phyloP scores from a whole-genome alignment of 805 yeast genomes.

The Myxozyma monticola region DNA sequence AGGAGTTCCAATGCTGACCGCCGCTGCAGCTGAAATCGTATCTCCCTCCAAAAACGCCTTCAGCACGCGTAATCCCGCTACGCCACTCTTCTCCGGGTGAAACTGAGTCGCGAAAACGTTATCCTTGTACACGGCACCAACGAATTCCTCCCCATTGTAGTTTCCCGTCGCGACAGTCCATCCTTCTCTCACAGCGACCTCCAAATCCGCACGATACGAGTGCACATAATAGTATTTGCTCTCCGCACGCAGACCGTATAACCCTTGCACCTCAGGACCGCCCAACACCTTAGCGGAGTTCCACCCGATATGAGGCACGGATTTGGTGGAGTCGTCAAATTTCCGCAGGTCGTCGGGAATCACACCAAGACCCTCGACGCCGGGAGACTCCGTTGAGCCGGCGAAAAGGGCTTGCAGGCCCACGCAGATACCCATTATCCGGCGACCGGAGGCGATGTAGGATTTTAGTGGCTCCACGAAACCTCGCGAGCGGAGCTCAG shows the following conservation, averaged over 20 bases:
- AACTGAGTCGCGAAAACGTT: conserved; percentile 94
- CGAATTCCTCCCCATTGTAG: conserved; percentile 76
- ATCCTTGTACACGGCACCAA: conserved; percentile 76
- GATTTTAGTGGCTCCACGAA: conserved; percentile 64
- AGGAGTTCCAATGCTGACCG: not conserved
- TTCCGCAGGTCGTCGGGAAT: conserved; percentile 54
- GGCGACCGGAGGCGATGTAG: conserved; percentile 75
- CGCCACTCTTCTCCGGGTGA: conserved; percentile 98
- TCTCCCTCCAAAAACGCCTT: conserved; percentile 63
- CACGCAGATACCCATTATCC: conserved; percentile 96
- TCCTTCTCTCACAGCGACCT: conserved; percentile 43
- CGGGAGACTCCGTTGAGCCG: conserved; percentile 73
- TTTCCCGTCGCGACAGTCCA: conserved; percentile 75
- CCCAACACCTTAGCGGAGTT: conserved; percentile 49
- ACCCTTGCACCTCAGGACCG: conserved; percentile 32
- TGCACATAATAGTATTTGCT: conserved; percentile 92
- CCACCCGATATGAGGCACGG: conserved; percentile 99
- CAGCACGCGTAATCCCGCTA: conserved; percentile 79
- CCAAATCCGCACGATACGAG: conserved; percentile 74
- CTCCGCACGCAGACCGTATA: conserved; percentile 65
- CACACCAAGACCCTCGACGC: conserved; percentile 59
- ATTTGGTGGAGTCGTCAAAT: conserved; percentile 63
- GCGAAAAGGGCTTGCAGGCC: conserved; percentile 85
- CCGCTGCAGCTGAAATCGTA: conserved; percentile 5
- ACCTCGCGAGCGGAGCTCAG: conserved; percentile 59